A percentile compares a stretch with the other conserved stretches of the same genome.
Conservation (phyloP, 2,329 filamentous ascomycete genomes). For the Triangularia setosa region DNA sequence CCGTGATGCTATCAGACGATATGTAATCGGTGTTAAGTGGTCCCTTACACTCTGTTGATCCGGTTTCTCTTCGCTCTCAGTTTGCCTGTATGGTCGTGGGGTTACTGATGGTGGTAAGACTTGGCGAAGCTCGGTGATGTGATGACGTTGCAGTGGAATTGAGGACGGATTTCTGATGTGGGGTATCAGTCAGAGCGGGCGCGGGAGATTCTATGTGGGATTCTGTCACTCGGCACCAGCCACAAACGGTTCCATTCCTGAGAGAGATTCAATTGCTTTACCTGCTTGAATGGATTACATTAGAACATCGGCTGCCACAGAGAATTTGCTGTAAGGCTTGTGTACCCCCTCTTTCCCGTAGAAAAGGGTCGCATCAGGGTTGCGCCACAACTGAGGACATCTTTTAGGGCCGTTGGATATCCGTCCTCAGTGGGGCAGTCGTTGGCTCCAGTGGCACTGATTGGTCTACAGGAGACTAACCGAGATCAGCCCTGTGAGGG, state of each 20-base stretch:
- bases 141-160: not conserved
- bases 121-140: not conserved
- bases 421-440: conserved; percentile 8
- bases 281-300: too few relatives aligned
- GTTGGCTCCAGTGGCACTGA: not conserved
- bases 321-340: not conserved
- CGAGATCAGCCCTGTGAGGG: conserved; percentile 4
- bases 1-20: too few relatives aligned
- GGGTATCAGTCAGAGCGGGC: not conserved
- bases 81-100: too few relatives aligned
- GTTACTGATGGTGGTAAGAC: not conserved
- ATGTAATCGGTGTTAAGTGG: too few relatives aligned
- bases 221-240: not conserved
- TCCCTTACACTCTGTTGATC: too few relatives aligned
- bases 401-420: not conserved
- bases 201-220: not conserved
- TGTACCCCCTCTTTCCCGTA: not conserved
- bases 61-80: too few relatives aligned
- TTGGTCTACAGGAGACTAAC: not conserved
- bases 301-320: not conserved
- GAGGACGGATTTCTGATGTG: not conserved
- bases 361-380: not conserved
- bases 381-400: conserved; percentile 12
- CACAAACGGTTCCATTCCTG: too few relatives aligned
- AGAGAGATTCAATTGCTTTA: too few relatives aligned